Evolutionary conservation across 345 rosid genomes (phyloP), one percentile per base, ranked within the genome.

Genomic region (Ailanthus altissimus): DNA sequence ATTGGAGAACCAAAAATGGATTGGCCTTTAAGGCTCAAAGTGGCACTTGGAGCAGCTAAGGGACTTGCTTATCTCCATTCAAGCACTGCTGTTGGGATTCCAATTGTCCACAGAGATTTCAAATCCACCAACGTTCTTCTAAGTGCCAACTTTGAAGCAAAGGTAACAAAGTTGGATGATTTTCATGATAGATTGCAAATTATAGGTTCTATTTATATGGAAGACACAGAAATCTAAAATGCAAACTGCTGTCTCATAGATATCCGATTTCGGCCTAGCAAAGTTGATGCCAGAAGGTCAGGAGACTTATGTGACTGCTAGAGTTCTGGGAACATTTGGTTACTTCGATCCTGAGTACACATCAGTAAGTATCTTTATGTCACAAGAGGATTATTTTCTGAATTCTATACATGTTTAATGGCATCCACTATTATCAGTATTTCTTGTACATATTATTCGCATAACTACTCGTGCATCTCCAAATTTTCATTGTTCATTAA

Each of bases 51-150:
- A 73, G 95, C 98, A 70, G 95, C 98, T 53, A 90, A 83, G 74
- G 97, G 97, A 75, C 97, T 94, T 32, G 93, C 97, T n/a, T 95
- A 93, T 88, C 96, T 95, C 63, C 99, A 95, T 80, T 91, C 99
- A 62, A 88, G 95, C 78, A 81, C 93, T 67, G 84, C 85, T 38
- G 94, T 90, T 79, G 96, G 97, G 73, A 89, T 90, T 85, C 97
- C 98, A 28, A 92, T 95, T 82, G 89, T 95, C 67, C 99, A 95
- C 61, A 88, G 99, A 84, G 99, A 95, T 80, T 93, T 95, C 81
- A 95, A 95, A 81, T 95, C 99, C 60, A 91, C 98, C 62, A 95
- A 95, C 72, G 86, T 95, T 53, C 90, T 95, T 73, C 91, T 95
- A 72, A 87, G 88, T 68, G 84, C 82, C 74, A 84, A 86, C 72